A percentile compares a stretch with the other conserved stretches of the same genome.
phyloP scores from a whole-genome alignment of 73 alveolate genomes.

The Paramecium bursaria region DNA sequence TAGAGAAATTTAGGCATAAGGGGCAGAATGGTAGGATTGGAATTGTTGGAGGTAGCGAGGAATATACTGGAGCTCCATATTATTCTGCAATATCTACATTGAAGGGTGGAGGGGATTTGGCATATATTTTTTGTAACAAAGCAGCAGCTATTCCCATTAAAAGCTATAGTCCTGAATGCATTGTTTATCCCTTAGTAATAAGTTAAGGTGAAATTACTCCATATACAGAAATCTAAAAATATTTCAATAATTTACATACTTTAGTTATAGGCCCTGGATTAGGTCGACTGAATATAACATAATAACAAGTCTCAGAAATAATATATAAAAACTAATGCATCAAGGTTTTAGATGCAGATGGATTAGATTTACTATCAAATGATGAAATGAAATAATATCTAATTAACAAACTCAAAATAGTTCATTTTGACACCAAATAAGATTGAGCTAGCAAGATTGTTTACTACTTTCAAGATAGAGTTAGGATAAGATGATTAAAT shows the following conservation, averaged over 20 bases:
- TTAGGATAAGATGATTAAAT: constrained; percentile 69
- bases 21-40: constrained; percentile 94
- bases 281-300: constrained; percentile 85
- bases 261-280: constrained; percentile 95
- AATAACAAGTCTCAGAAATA: constrained; percentile 69
- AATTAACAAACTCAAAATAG: constrained; percentile 48
- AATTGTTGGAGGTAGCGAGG: constrained; percentile 96
- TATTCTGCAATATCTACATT: constrained; percentile 91
- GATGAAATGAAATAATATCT: constrained; percentile 39
- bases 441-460: constrained; percentile 88
- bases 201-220: constrained; percentile 62
- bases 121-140: constrained; percentile 88
- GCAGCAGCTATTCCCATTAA: constrained; percentile 94
- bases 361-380: constrained; percentile 80
- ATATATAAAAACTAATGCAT: constrained; percentile 66
- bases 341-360: constrained; percentile 96
- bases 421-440: constrained; percentile 93
- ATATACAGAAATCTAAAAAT: constrained; percentile 70
- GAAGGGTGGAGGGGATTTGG: constrained; percentile 93
- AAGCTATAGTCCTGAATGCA: constrained; percentile 97
- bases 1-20: constrained; percentile 73
- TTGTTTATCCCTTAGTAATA: constrained; percentile 90
- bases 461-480: constrained; percentile 72
- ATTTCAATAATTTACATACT: constrained; percentile 82
- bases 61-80: constrained; percentile 98